Base-by-base conservation (phyloP, 176 grass and related monocot species). In the Carex scoparia region DNA sequence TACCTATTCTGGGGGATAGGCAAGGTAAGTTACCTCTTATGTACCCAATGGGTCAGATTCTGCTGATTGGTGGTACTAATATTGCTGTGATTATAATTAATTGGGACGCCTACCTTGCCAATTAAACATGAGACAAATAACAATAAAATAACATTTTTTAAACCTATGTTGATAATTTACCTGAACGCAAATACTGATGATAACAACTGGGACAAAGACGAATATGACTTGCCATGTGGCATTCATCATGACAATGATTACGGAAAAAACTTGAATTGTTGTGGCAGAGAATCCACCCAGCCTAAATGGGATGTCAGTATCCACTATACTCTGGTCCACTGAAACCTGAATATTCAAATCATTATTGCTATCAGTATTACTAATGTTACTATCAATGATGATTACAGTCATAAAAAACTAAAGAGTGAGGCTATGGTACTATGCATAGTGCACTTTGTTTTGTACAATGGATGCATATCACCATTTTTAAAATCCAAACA, bases 201-300 rank as follows among this genome's bases (percentile, higher is more conserved):
- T 87, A 83, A 89, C 91, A 90, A 99, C 91, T 13, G 93, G 93
- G 73, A 95, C 57, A 84, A 99, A 95, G 78, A 99, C 87, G 87
- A 99, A 85, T 65, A 99, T 66, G 79, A 99, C 91, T 92, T 99
- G 93, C 96, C 96, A 99, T 83, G 96, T 99, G 16, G 91, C 96
- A 83, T 95, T 94, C 67, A 84, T 91, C 96, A 99, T 99, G 53
- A 99, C 96, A 84, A 89, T 93, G 85, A 99, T 92, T 62, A 99
- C 94, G 80, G 89, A 89, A 31, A 99, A 87, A 31, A 99, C 91
- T 92, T 99, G 96, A 86, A 99, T 99, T 87, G 93, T 94, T 46
- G 93, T 95, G 81, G 96, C 91, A 88, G 96, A 86, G 89, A 99
- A 99, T 35, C 96, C 96, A 70, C 93, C 96, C 37, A 99, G 93